Conservation (phyloP, 257 asterid genomes). For the Nicotiana noctiflora region DNA sequence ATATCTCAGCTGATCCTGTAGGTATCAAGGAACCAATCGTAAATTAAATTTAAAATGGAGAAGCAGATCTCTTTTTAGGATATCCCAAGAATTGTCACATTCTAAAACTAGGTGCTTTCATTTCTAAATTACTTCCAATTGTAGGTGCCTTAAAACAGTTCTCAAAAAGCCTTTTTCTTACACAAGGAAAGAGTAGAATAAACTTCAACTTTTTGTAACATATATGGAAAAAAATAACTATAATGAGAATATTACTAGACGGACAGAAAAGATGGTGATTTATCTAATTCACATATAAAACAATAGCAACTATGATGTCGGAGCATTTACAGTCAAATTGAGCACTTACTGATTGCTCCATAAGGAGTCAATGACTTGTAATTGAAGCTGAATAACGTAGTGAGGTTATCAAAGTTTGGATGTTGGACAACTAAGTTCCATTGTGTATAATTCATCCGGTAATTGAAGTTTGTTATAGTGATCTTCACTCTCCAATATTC, state of each 20-base stretch:
- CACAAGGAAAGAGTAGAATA: background rate
- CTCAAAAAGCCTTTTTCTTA: background rate
- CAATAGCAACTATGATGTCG: background rate
- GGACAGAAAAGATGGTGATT: background rate
- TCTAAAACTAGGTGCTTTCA: background rate
- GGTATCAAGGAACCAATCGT: background rate
- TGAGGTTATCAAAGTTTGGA: conserved; percentile 84
- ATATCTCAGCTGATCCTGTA: background rate
- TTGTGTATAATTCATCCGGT: conserved; percentile 62
- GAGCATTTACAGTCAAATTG: background rate
- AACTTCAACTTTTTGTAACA: background rate
- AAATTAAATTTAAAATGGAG: background rate
- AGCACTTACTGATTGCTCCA: conserved; percentile 58
- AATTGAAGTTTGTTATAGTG: conserved; percentile 73
- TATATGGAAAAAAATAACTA: background rate
- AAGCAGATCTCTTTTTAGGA: background rate
- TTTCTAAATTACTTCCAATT: background rate
- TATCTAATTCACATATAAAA: background rate
- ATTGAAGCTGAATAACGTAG: conserved; percentile 77
- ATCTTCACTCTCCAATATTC: conserved; percentile 87
- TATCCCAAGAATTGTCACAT: background rate
- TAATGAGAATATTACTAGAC: background rate
- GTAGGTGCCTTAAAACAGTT: background rate
- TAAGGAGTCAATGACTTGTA: conserved; percentile 74
- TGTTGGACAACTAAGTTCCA: conserved; percentile 91